phyloP scores from a whole-genome alignment of 805 yeast genomes.

The Pichia nakasei region DNA sequence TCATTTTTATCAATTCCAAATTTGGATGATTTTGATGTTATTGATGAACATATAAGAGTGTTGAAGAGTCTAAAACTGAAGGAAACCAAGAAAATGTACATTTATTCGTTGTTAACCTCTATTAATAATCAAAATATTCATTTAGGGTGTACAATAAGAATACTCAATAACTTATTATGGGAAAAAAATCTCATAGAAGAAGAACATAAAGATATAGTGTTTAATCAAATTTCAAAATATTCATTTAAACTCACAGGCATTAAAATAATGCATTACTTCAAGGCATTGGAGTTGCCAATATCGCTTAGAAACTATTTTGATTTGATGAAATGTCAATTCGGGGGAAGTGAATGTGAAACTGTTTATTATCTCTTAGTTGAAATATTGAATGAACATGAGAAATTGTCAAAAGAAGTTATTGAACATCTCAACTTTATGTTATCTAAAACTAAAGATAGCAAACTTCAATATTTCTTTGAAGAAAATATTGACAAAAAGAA shows the following conservation, averaged over 20 bases:
- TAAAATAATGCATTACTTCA: constrained; percentile 9
- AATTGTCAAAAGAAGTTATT: constrained; percentile 1
- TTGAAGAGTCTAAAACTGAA: constrained; percentile 1
- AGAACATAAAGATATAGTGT: constrained; percentile 13
- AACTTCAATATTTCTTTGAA: constrained; percentile 8
- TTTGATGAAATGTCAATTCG: constrained; percentile 15
- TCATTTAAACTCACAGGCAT: constrained; percentile 17
- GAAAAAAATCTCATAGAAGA: constrained; percentile 6
- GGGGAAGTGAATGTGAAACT: constrained; percentile 21
- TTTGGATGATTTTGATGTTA: constrained; percentile 6
- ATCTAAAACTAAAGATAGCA: constrained; percentile 10
- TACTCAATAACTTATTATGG: constrained; percentile 9
- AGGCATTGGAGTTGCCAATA: constrained; percentile 5
- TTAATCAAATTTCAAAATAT: constrained; percentile 12
- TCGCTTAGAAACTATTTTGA: constrained; percentile 11
- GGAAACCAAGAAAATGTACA: constrained; percentile 9
- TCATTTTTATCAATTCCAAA: constrained; percentile 5
- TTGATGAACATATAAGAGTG: constrained; percentile 2
- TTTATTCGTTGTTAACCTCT: constrained; percentile 15
- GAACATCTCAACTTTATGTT: constrained; percentile 8
- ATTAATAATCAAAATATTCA: constrained; percentile 14
- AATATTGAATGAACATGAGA: constrained; percentile 7
- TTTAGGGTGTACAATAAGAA: constrained; percentile 12
- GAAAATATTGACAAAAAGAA: not conserved
- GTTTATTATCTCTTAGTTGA: constrained; percentile 13